Conservation (phyloP, 345 rosid genomes). For the Clarkia xantiana region DNA sequence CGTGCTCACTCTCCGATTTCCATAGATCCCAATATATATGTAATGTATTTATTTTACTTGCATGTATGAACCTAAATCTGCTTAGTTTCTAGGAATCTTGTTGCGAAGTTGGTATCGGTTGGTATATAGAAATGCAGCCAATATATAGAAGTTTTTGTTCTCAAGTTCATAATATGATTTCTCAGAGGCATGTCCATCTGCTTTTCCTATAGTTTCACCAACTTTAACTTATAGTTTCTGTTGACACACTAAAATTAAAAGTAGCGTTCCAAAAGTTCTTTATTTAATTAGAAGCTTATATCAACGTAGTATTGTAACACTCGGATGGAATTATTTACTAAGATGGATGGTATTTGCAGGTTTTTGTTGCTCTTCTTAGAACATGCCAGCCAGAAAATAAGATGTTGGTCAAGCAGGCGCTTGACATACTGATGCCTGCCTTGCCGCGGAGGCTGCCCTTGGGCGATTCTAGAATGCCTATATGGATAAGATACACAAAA, state of each 20-base stretch:
- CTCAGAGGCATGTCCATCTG: too few relatives aligned
- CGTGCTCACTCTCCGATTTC: not conserved
- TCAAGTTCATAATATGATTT: too few relatives aligned
- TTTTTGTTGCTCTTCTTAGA: slow-evolving; percentile 96
- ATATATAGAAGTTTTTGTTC: too few relatives aligned
- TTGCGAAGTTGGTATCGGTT: not conserved
- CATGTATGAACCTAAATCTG: too few relatives aligned
- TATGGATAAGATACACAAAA: slow-evolving; percentile 97
- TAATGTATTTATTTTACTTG: too few relatives aligned
- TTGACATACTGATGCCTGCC: slow-evolving; percentile 97
- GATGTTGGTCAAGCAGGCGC: slow-evolving; percentile 94
- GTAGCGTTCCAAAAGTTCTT: too few relatives aligned
- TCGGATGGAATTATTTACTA: not conserved
- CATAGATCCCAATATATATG: too few relatives aligned
- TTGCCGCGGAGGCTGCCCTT: slow-evolving; percentile 88
- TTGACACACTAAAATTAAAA: too few relatives aligned
- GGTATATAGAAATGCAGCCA: not conserved
- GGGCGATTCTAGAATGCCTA: slow-evolving; percentile 98
- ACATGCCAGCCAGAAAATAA: slow-evolving; percentile 98
- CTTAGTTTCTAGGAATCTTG: not conserved
- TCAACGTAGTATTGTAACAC: not conserved
- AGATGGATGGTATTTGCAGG: slow-evolving; percentile 32
- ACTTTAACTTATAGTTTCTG: too few relatives aligned
- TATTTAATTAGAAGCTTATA: too few relatives aligned
- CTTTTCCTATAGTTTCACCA: too few relatives aligned